Percentiles rank a stretch among this genome's conserved stretches.
phyloP scores from a whole-genome alignment of 2,329 filamentous ascomycete genomes.

The Calonectria pseudoturangicola region DNA sequence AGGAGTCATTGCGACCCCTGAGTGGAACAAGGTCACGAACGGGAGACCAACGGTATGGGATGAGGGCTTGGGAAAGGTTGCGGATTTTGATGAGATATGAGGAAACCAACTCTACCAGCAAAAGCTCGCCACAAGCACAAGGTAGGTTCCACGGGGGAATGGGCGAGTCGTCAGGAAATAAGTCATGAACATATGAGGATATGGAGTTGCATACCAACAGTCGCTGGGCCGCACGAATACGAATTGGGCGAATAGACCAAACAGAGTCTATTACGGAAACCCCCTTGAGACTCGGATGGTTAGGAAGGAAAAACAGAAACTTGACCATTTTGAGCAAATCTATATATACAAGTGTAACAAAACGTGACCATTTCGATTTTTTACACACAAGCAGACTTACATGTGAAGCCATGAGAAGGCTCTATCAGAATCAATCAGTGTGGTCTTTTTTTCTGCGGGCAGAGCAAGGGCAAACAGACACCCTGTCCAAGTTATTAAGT shows the following conservation, averaged over 20 bases:
- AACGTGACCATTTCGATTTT: background rate
- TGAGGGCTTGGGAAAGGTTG: conserved; percentile 47
- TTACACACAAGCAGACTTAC: background rate
- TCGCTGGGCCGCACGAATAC: conserved; percentile 5
- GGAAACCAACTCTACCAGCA: background rate
- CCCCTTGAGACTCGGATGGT: background rate
- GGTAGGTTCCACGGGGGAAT: background rate
- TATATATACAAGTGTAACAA: background rate
- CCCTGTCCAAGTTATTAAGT: background rate
- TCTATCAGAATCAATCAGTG: background rate
- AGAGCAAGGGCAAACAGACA: background rate
- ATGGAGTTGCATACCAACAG: conserved; percentile 4
- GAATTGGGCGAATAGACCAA: background rate
- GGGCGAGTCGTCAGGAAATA: background rate
- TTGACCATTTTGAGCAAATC: conserved; percentile 10
- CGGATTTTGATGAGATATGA: conserved; percentile 48
- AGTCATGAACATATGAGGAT: background rate
- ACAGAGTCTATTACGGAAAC: background rate
- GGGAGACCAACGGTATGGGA: conserved; percentile 54
- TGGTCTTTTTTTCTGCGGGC: background rate
- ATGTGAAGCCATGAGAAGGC: background rate
- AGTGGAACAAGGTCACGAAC: conserved; percentile 53
- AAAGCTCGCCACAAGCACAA: background rate
- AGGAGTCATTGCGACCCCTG: conserved; percentile 48
- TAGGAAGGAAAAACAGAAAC: background rate